Evolutionary conservation across 2,329 filamentous ascomycete genomes (phyloP), one percentile per base, ranked within the genome.

Genomic region (Elsinoe australis): DNA sequence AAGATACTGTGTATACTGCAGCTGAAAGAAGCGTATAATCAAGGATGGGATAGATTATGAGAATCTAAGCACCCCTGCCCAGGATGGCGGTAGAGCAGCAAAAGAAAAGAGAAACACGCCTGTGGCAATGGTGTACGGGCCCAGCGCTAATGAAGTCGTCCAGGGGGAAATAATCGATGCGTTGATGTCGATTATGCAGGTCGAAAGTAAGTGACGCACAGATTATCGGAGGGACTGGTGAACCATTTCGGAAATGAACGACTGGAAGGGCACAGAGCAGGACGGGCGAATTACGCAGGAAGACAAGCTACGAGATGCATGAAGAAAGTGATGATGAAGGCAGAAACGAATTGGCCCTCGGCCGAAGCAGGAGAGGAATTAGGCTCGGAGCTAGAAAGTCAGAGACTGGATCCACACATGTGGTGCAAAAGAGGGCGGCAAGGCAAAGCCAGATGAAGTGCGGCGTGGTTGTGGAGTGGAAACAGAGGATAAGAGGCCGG

Each of bases 211-310:
- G 26, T 44, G 39, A 44, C 39, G 39, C 39, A 44, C 39, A 29
- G 39, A 36, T 36, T 36, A 36, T 7, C 18, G 39, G 21, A n/a
- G 21, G n/a, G 14, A 29, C 10, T 10, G 12, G 7, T 29, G 26
- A 24, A 17, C 24, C 26, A n/a, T 44, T 31, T 26, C 39, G 39
- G 39, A 44, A 44, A 44, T 44, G 39, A 44, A 31, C 39, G 39
- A 44, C 26, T 44, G 39, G 39, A 29, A 24, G 19, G 15, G 19
- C n/a, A n/a, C n/a, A n/a, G n/a, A n/a, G n/a, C n/a, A n/a, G n/a
- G n/a, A n/a, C n/a, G n/a, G n/a, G n/a, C n/a, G n/a, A n/a, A n/a
- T n/a, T n/a, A n/a, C n/a, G n/a, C n/a, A n/a, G n/a, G n/a, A n/a
- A n/a, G n/a, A n/a, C n/a, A n/a, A n/a, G n/a, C n/a, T n/a, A n/a